Percentiles rank a stretch among this genome's conserved stretches.
Evolutionary conservation across 2,329 filamentous ascomycete species (phyloP).

Genomic region (Colletotrichum neosansevieriae): DNA sequence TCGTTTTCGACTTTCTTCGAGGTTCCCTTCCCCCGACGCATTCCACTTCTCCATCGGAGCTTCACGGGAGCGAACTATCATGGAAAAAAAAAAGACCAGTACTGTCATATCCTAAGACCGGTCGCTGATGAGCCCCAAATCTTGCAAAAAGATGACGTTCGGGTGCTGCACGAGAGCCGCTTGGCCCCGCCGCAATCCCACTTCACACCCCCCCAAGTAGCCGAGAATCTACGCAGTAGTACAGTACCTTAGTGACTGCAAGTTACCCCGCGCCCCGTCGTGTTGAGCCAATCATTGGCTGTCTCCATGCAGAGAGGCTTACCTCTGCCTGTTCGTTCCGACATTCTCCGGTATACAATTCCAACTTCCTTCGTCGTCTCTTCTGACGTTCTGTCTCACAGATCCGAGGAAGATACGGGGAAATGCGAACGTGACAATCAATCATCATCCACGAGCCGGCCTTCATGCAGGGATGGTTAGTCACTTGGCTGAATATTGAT

Average conservation of each 20-base stretch:
- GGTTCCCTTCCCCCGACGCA: background rate
- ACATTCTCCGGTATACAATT: conserved; percentile 35
- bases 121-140: conserved; percentile 26
- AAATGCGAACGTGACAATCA: background rate
- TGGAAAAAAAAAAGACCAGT: background rate
- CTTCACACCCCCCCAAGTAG: conserved; percentile 4
- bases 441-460: background rate
- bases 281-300: conserved; percentile 18
- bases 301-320: conserved; percentile 28
- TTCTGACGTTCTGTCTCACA: background rate
- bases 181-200: conserved; percentile 26
- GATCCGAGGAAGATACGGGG: background rate
- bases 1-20: background rate
- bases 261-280: conserved; percentile 32
- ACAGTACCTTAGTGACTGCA: no score
- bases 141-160: conserved; percentile 40
- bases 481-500: conserved; percentile 27
- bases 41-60: conserved; percentile 27
- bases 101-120: no score
- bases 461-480: background rate
- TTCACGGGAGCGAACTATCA: conserved; percentile 27
- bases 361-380: background rate
- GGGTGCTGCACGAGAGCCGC: conserved; percentile 38
- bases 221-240: conserved; percentile 26
- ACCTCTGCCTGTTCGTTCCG: conserved; percentile 29